These are phyloP conservation scores for Hypoxylon sp. DNA, from an alignment of 2,329 filamentous ascomycete species.

Conservation along the genomic window DNA sequence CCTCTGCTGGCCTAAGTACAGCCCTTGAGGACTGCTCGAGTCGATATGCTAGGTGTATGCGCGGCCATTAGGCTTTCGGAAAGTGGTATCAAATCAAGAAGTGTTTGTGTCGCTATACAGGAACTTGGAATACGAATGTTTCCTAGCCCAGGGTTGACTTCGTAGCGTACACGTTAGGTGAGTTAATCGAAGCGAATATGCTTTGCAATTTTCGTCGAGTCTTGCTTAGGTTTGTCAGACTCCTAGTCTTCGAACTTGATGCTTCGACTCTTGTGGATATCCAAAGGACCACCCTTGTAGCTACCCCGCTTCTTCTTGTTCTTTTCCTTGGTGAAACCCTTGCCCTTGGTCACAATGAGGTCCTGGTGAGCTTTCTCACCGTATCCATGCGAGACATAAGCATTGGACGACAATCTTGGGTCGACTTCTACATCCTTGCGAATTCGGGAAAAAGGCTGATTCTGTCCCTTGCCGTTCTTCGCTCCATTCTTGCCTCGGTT, in stretches of 20 bases:
- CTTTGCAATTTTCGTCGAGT: constrained; percentile 13
- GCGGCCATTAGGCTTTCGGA: neutral
- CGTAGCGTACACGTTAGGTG: neutral
- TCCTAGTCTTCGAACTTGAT: constrained; percentile 93
- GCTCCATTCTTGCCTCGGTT: constrained; percentile 51
- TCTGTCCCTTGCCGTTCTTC: constrained; percentile 64
- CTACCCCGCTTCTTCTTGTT: constrained; percentile 97
- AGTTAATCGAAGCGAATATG: constrained; percentile 16
- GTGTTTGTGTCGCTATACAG: neutral
- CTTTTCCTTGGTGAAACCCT: constrained; percentile 99
- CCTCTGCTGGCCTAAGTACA: neutral
- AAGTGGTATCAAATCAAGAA: constrained; percentile 20
- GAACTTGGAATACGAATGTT: neutral
- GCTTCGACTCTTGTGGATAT: constrained; percentile 83
- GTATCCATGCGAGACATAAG: constrained; percentile 87
- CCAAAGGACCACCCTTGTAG: constrained; percentile 90
- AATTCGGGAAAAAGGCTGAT: constrained; percentile 82
- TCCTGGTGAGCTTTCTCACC: constrained; percentile 90
- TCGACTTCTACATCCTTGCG: constrained; percentile 77
- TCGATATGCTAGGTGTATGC: neutral
- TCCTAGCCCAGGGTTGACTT: neutral
- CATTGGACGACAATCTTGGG: constrained; percentile 79
- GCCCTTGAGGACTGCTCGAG: neutral
- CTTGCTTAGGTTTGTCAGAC: constrained; percentile 2
- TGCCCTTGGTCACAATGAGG: constrained; percentile 90